Conservation (phyloP, 768 basidiomycete species). For the Heimioporus sp. region DNA sequence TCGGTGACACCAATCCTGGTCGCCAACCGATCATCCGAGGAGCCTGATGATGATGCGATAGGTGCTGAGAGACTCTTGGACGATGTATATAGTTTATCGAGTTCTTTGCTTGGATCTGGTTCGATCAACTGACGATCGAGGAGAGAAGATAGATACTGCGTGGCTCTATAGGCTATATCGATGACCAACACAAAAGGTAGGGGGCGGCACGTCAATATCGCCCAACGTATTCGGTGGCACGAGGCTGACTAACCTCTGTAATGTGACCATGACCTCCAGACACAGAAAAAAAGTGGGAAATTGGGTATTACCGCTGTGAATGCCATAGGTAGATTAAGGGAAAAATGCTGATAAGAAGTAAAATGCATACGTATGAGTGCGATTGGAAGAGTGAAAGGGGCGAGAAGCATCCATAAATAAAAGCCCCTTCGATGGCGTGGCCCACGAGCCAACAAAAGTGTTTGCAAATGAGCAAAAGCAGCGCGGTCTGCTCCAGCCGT, state of each 20-base stretch:
- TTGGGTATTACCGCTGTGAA: constrained; percentile 76
- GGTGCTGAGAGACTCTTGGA: constrained; percentile 12
- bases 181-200: not conserved
- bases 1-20: not conserved
- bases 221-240: not conserved
- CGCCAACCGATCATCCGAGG: constrained; percentile 8
- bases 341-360: not conserved
- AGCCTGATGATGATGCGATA: constrained; percentile 4
- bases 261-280: constrained; percentile 84
- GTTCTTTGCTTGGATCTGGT: constrained; percentile 49
- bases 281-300: constrained; percentile 82
- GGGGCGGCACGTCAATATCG: not conserved
- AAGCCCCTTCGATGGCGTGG: constrained; percentile 68
- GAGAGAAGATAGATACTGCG: constrained; percentile 63
- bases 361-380: constrained; percentile 65
- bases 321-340: not conserved
- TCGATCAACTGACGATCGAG: constrained; percentile 54
- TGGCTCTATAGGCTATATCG: constrained; percentile 61
- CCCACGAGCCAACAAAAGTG: constrained; percentile 51
- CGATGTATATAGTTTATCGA: constrained; percentile 56
- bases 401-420: constrained; percentile 58
- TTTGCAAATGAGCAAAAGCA: constrained; percentile 44
- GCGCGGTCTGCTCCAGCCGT: constrained; percentile 20
- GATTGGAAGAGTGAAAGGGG: constrained; percentile 76
- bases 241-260: constrained; percentile 55